phyloP scores from a whole-genome alignment of 2,329 filamentous ascomycete genomes.

The Colletotrichum musae region DNA sequence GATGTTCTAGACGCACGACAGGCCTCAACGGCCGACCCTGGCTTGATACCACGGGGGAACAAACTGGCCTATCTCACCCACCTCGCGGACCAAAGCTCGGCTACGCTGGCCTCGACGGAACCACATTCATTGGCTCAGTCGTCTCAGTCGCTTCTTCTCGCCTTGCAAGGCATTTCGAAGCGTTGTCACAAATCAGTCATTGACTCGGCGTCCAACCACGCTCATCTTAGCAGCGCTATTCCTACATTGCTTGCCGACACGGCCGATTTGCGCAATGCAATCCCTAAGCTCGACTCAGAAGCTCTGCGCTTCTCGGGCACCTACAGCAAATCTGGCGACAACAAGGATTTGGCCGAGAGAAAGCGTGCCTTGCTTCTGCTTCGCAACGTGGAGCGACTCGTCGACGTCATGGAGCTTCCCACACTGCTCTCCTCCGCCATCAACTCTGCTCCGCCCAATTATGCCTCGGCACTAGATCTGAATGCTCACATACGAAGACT shows the following conservation, averaged over 20 bases:
- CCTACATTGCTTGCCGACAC: conserved; percentile 77
- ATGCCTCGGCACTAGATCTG: conserved; percentile 90
- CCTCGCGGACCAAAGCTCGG: conserved; percentile 82
- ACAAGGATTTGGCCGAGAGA: conserved; percentile 78
- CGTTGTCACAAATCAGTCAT: conserved; percentile 90
- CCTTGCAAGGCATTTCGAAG: conserved; percentile 89
- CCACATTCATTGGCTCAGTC: conserved; percentile 84
- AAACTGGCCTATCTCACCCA: conserved; percentile 79
- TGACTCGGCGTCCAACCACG: conserved; percentile 82
- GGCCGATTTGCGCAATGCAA: conserved; percentile 75
- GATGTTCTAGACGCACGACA: conserved; percentile 66
- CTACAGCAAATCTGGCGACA: conserved; percentile 82
- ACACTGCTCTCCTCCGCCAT: conserved; percentile 87
- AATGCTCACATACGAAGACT: conserved; percentile 94
- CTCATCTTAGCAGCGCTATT: conserved; percentile 80
- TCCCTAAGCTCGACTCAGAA: conserved; percentile 84
- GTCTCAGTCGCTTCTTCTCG: conserved; percentile 84
- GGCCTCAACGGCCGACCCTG: conserved; percentile 43
- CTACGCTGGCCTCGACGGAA: conserved; percentile 81
- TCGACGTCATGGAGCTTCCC: conserved; percentile 92
- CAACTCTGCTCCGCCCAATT: conserved; percentile 76
- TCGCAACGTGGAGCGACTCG: conserved; percentile 89
- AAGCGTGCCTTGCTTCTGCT: conserved; percentile 86
- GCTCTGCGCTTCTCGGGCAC: conserved; percentile 86
- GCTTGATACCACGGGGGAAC: conserved; percentile 11